A percentile compares a stretch with the other conserved stretches of the same genome.
Evolutionary conservation across 2,329 filamentous ascomycete species (phyloP).

Genomic region (Sphaerulina musiva): DNA sequence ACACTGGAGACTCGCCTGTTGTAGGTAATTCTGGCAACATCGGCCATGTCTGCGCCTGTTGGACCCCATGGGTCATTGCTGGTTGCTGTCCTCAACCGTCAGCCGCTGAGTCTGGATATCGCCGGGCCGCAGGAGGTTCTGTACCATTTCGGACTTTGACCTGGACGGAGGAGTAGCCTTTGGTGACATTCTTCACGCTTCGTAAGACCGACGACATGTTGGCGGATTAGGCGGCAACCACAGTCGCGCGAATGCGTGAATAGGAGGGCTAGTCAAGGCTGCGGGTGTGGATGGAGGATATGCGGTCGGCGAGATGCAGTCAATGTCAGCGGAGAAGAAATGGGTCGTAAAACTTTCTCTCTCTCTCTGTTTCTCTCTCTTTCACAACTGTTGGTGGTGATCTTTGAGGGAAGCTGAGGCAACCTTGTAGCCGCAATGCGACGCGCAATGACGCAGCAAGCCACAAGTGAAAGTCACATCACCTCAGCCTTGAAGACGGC

Average conservation of each 20-base stretch:
- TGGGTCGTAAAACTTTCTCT: too few species aligned
- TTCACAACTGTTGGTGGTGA: too few species aligned
- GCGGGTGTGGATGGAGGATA: background rate
- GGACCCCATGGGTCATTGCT: conserved; percentile 99
- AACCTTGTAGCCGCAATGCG: too few species aligned
- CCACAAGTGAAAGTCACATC: background rate
- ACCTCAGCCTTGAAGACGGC: too few species aligned
- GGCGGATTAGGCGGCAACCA: conserved; percentile 19
- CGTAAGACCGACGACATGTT: conserved; percentile 95
- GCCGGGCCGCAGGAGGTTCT: background rate
- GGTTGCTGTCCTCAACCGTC: conserved; percentile 59
- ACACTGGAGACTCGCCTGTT: conserved; percentile 65
- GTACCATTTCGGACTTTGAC: conserved; percentile 96
- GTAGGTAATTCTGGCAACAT: conserved; percentile 96
- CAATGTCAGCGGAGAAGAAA: too few species aligned
- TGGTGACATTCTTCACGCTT: conserved; percentile 98
- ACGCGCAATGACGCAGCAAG: too few species aligned
- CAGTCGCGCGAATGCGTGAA: conserved; percentile 1
- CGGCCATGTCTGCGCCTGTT: conserved; percentile 95
- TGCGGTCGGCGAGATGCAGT: background rate
- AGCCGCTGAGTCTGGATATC: conserved; percentile 13
- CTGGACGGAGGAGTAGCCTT: conserved; percentile 93
- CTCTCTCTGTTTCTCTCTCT: too few species aligned
- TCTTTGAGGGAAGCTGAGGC: too few species aligned
- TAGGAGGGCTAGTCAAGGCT: background rate